A percentile compares a stretch with the other conserved stretches of the same genome.
Evolutionary conservation across 2,329 filamentous ascomycete genomes (phyloP).

Genomic region (Emergomyces orientalis): DNA sequence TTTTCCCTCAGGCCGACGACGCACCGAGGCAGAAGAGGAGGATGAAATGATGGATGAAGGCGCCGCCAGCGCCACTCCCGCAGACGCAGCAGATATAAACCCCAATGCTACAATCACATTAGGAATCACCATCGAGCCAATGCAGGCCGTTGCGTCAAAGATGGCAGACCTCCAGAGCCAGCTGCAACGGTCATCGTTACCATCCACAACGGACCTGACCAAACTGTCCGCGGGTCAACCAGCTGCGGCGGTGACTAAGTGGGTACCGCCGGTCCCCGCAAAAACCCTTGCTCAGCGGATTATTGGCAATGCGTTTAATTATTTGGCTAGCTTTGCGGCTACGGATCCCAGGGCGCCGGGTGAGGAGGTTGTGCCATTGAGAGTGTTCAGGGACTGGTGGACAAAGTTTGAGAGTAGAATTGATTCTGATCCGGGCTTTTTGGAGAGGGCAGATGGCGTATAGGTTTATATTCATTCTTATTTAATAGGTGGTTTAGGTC

Average conservation of each 20-base stretch:
- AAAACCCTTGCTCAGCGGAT: conserved; percentile 81
- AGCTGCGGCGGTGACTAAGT: conserved; percentile 17
- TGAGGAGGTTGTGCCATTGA: conserved; percentile 83
- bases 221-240: conserved; percentile 10
- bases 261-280: conserved; percentile 45
- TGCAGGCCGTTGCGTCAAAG: conserved; percentile 59
- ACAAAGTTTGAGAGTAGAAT: conserved; percentile 84
- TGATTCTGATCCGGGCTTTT: conserved; percentile 74
- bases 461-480: conserved; percentile 21
- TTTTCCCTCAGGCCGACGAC: conserved; percentile 12
- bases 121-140: conserved; percentile 73
- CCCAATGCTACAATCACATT: conserved; percentile 53
- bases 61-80: conserved; percentile 22
- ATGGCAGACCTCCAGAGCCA: conserved; percentile 47
- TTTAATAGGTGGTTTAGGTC: not conserved
- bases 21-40: conserved; percentile 29
- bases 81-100: conserved; percentile 17
- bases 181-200: not conserved
- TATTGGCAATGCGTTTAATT: conserved; percentile 96
- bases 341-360: conserved; percentile 43
- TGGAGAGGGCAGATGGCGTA: conserved; percentile 57
- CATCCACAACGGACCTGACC: conserved; percentile 14
- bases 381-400: conserved; percentile 97
- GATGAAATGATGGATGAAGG: conserved; percentile 42
- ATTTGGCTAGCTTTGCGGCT: conserved; percentile 76